Evolutionary conservation across 2,329 filamentous ascomycete genomes (phyloP).

Genomic region (Ceratocystiopsis brevicomis): DNA sequence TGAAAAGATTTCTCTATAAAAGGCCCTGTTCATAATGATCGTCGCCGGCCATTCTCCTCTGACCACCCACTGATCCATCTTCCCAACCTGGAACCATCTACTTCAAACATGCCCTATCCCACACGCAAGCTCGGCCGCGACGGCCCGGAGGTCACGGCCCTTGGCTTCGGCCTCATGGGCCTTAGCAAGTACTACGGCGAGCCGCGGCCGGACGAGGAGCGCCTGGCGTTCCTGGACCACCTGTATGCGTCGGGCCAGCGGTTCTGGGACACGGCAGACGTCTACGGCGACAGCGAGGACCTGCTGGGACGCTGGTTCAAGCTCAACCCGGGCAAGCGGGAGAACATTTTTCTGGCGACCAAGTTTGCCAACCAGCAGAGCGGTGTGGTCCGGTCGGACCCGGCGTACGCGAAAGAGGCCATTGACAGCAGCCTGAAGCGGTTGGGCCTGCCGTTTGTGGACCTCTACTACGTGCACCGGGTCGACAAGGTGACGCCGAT

Average conservation of each 20-base stretch:
- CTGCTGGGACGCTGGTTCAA: slow-evolving; percentile 26
- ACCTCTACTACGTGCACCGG: slow-evolving; percentile 34
- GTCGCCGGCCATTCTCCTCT: no score
- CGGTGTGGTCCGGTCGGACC: slow-evolving; percentile 15
- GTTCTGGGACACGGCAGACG: slow-evolving; percentile 25
- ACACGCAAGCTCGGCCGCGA: slow-evolving; percentile 26
- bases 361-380: slow-evolving; percentile 8
- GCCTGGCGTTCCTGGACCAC: slow-evolving; percentile 22
- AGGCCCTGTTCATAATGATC: no score
- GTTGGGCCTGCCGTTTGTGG: slow-evolving; percentile 31
- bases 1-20: no score
- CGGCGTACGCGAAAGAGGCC: slow-evolving; percentile 12
- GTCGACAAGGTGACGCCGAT: slow-evolving; percentile 24
- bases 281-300: slow-evolving; percentile 25
- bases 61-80: no score
- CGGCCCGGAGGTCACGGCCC: slow-evolving; percentile 24
- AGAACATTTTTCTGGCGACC: slow-evolving; percentile 23
- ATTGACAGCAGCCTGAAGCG: slow-evolving; percentile 21
- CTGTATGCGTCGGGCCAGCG: slow-evolving; percentile 21
- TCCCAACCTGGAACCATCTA: background rate
- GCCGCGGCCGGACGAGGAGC: slow-evolving; percentile 17
- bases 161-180: slow-evolving; percentile 30
- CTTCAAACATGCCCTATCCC: slow-evolving; percentile 8
- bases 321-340: slow-evolving; percentile 18
- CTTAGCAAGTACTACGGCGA: slow-evolving; percentile 10